These are phyloP conservation scores for Rosa multiflora DNA, from an alignment of 306 rosid genomes.

Conservation along the genomic window DNA sequence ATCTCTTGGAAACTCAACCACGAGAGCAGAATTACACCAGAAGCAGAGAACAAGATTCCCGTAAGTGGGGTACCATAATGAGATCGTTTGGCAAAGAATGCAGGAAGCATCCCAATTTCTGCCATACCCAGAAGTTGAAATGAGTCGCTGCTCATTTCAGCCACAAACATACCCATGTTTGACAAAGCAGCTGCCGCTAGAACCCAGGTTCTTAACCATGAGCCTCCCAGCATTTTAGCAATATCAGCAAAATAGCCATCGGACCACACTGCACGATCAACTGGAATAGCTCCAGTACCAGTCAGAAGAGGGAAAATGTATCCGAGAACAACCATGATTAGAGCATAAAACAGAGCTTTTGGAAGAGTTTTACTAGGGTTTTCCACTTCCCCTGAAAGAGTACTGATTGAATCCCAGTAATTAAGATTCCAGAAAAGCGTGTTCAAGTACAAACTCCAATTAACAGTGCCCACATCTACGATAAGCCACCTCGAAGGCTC, in stretches of 20 bases:
- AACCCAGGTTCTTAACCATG: slow-evolving; percentile 61
- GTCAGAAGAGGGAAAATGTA: slow-evolving; percentile 55
- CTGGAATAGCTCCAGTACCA: slow-evolving; percentile 58
- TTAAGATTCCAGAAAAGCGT: slow-evolving; percentile 74
- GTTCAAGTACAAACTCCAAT: slow-evolving; percentile 65
- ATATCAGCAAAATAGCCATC: slow-evolving; percentile 71
- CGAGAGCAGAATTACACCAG: slow-evolving; percentile 58
- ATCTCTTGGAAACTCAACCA: slow-evolving; percentile 81
- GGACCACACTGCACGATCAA: slow-evolving; percentile 42
- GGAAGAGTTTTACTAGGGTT: slow-evolving; percentile 61
- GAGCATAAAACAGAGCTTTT: slow-evolving; percentile 53
- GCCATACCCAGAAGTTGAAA: slow-evolving; percentile 77
- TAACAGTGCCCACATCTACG: slow-evolving; percentile 40
- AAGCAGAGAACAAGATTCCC: slow-evolving; percentile 66
- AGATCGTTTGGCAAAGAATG: slow-evolving; percentile 53
- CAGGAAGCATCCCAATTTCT: slow-evolving; percentile 64
- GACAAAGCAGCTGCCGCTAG: slow-evolving; percentile 67
- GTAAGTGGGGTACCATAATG: slow-evolving; percentile 51
- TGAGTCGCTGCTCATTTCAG: slow-evolving; percentile 76
- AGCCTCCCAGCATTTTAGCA: slow-evolving; percentile 52
- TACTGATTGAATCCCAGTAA: slow-evolving; percentile 72
- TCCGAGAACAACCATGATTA: slow-evolving; percentile 50
- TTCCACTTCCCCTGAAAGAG: slow-evolving; percentile 65
- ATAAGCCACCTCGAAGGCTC: slow-evolving; percentile 53
- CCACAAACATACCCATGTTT: slow-evolving; percentile 71